Base-by-base conservation (phyloP, 2,329 filamentous ascomycete species). In the Cladosporium sp. region DNA sequence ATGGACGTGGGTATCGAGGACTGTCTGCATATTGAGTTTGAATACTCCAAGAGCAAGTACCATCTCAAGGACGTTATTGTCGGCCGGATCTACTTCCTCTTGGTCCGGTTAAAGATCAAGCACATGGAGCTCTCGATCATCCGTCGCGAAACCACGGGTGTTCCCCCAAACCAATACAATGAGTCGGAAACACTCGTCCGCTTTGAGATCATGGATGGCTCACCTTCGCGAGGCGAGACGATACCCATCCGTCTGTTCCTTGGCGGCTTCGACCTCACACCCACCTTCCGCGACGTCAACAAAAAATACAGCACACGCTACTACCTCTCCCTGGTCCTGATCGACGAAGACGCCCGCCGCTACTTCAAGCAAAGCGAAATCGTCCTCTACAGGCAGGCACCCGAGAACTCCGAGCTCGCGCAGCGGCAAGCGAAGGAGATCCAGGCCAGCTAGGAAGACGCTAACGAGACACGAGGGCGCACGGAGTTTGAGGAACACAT, bases 351-450 rank as follows among this genome's bases (percentile, higher is more conserved):
- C 79, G 95, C 95, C 59, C 89, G 95, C 74, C 88, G 95, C 74
- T 99, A 99, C 82, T 99, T 99, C 83, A 99, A 99, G 80, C 95
- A 99, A 80, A 97, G 93, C 62, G 95, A 99, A 82, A 99, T 99
- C 77, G 93, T 97, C 66, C 88, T 99, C 62, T 98, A 91, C 83
- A 89, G 95, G 71, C 95, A 98, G 75, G 81, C 83, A 47, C 83
- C 83, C 8, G 83, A 85, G 73, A 81, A 81, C 38, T 75, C 81
- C 69, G 81, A 80, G 26, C 73, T 83, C 59, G 81, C 82, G 11
- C 77, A 80, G 70, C 80, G 80, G 69, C 82, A 84, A 74, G 82
- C 82, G 34, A 78, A 76, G 70, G 76, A 79, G 65, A 77, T 78
- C 61, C 76, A 77, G 65, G 71, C 72, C 66, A 77, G 75, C 69